Evolutionary conservation across 1,284 basidiomycete species (phyloP), one percentile per base, ranked within the genome.

Genomic region (Sporisorium sorghi): DNA sequence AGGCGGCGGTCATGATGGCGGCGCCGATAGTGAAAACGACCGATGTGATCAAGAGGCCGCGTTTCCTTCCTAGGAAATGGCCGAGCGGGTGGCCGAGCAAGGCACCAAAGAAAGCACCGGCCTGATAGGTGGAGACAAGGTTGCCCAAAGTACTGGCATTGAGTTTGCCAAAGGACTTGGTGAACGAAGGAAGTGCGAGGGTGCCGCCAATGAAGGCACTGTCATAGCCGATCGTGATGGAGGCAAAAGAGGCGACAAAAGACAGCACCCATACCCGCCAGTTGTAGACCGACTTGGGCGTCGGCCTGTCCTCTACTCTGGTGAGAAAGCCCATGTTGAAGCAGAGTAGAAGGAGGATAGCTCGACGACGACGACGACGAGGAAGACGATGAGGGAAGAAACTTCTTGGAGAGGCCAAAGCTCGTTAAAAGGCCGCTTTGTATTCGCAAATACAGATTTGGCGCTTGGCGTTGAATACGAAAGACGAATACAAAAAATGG

Each of bases 51-150:
- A 81, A 52, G 7, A 84, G 62, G 43, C 79, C 77, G 50, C 48
- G 57, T 47, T 73, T 73, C 44, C 73, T 54, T 8, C 78, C 78
- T 28, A 60, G 28, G 33, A 55, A 66, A 51, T 66, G 57, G 8
- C 62, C 73, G 30, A 76, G 19, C 1, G 76, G 76, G 52, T 77
- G 66, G 33, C 46, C 75, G 23, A 54, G 12, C 54, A 80, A 66
- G 28, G 78, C 70, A 39, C 78, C 77, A 33, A 78, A 76, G 61
- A 80, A 78, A 21, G 82, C 83, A 23, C 85, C 85, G 1, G 84
- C 87, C 78, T 88, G 87, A 78, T 86, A 88, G 26, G 86, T 82
- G n/a, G 87, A 87, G 11, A 88, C 87, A 28, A 88, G 86, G 73
- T 88, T 88, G 10, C 86, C 86, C 7, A 64, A 63, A 0, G 85